A percentile compares a stretch with the other conserved stretches of the same genome.
Conservation (phyloP, 345 rosid species). For the Lenwebbia sp. region DNA sequence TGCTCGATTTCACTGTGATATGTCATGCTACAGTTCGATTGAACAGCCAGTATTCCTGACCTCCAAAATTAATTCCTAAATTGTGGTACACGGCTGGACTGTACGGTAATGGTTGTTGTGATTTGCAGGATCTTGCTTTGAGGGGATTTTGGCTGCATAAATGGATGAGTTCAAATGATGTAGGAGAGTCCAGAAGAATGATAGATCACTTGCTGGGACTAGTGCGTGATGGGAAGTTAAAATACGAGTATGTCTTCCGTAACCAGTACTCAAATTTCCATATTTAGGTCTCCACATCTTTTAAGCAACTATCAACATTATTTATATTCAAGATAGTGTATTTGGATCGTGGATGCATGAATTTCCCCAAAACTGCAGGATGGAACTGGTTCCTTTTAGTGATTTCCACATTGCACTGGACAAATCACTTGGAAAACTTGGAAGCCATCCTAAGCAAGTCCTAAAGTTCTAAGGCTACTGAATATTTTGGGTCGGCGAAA, state of each 20-base stretch:
- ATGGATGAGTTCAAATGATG: constrained; percentile 50
- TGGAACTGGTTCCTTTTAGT: constrained; percentile 56
- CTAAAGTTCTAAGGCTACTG: constrained; percentile 5
- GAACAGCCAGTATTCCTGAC: no score
- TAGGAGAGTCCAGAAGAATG: constrained; percentile 57
- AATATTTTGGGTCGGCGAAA: no score
- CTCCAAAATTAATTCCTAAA: no score
- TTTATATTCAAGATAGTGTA: background rate
- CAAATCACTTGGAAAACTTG: constrained; percentile 65
- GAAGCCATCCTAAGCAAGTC: constrained; percentile 89
- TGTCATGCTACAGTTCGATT: background rate
- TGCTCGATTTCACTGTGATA: background rate
- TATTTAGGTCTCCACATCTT: background rate
- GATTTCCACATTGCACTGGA: constrained; percentile 50
- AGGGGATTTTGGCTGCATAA: constrained; percentile 93
- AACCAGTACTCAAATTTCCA: background rate
- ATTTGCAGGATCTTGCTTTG: constrained; percentile 68
- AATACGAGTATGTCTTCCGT: constrained; percentile 51
- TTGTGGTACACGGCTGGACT: no score
- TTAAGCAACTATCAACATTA: background rate
- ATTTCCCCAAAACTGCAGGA: constrained; percentile 21
- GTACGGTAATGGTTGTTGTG: background rate
- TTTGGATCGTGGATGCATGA: background rate
- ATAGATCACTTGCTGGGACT: constrained; percentile 63
- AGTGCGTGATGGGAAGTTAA: constrained; percentile 50